phyloP scores from a whole-genome alignment of 148 eudicot genomes.

The Cornus controversa region DNA sequence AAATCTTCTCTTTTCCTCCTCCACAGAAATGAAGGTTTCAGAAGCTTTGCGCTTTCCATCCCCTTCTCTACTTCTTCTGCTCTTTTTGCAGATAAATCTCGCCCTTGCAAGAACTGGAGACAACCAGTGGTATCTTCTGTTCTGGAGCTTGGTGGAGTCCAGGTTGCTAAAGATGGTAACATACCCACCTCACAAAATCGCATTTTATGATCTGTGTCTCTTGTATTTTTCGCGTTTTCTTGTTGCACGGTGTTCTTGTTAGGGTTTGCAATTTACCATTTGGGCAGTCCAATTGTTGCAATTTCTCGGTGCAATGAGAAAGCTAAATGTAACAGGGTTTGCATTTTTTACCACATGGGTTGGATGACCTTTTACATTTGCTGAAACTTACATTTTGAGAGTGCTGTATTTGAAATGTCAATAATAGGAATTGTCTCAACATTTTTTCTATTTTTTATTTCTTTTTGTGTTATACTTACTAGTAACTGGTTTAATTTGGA shows the following conservation, averaged over 20 bases:
- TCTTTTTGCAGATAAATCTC: conserved; percentile 16
- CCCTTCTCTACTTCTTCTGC: conserved; percentile 41
- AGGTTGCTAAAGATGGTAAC: conserved; percentile 65
- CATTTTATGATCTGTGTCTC: conserved; percentile 5
- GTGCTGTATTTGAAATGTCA: background rate
- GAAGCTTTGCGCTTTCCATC: conserved; percentile 21
- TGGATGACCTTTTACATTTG: background rate
- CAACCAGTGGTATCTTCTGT: conserved; percentile 41
- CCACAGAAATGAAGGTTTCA: conserved; percentile 17
- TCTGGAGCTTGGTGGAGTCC: conserved; percentile 69
- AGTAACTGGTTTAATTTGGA: background rate
- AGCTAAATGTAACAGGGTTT: background rate
- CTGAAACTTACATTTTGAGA: background rate
- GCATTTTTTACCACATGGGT: background rate
- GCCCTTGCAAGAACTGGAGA: conserved; percentile 36
- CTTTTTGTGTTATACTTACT: background rate
- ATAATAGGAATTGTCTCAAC: no score
- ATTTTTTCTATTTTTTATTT: no score
- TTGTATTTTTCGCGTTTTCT: background rate
- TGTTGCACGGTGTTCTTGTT: conserved; percentile 11
- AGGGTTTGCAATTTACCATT: background rate
- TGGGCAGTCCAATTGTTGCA: background rate
- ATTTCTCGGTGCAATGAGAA: background rate
- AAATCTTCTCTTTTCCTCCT: conserved; percentile 28
- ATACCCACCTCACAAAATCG: conserved; percentile 16